Evolutionary conservation across 2,329 filamentous ascomycete species (phyloP).

Genomic region (Aspergillus phoenicis): DNA sequence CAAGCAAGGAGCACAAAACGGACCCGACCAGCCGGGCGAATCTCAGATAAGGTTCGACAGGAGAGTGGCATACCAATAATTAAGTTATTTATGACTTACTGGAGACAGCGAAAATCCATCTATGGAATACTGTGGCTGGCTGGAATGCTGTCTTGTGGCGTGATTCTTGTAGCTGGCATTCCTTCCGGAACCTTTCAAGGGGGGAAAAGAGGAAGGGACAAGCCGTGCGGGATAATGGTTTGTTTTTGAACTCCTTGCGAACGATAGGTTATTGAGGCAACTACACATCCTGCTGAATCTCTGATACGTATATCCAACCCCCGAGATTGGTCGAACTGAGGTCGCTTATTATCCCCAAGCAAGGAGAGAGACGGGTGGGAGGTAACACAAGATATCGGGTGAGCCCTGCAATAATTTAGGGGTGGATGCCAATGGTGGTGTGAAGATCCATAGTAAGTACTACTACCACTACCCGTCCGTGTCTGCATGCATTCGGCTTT

Average conservation of each 20-base stretch:
- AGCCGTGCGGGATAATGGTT: no score
- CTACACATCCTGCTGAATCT: background rate
- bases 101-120: background rate
- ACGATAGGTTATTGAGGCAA: background rate
- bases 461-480: background rate
- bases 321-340: background rate
- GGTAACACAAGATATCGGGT: background rate
- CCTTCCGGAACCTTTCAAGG: background rate
- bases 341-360: background rate
- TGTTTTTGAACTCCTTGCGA: background rate
- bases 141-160: background rate
- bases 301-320: background rate
- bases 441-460: background rate
- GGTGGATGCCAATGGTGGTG: slow-evolving; percentile 1
- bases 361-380: background rate
- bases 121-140: background rate
- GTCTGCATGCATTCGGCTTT: background rate
- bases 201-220: background rate
- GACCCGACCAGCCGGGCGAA: background rate
- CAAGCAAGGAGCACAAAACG: background rate
- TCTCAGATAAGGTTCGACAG: background rate
- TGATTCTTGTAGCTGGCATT: background rate
- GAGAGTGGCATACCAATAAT: background rate
- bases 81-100: no score
- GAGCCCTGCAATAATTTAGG: background rate